Percentiles rank a stretch among this genome's conserved stretches.
Conservation (phyloP, 352 stramenopile genomes). For the Pythium sp. region DNA sequence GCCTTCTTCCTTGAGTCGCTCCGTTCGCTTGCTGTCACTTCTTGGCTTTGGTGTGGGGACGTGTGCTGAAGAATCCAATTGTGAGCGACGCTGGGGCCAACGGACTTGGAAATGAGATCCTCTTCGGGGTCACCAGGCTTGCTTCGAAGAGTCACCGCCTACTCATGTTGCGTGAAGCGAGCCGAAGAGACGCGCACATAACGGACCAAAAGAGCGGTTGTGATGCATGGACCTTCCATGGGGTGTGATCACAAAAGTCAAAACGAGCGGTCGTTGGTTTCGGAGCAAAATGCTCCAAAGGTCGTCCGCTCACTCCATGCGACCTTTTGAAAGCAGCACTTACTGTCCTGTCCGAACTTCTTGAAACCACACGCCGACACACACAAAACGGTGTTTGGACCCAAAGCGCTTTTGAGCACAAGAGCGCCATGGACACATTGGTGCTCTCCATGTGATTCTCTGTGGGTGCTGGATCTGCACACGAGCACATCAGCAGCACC, state of each 20-base stretch:
- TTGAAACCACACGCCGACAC: neutral
- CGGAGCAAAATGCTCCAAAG: neutral
- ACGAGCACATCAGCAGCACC: neutral
- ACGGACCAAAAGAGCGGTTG: neutral
- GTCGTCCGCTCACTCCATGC: neutral
- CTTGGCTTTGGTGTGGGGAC: neutral
- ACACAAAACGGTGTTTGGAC: neutral
- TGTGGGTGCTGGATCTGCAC: neutral
- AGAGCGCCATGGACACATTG: neutral
- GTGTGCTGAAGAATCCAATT: conserved; percentile 16
- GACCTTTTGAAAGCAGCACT: neutral
- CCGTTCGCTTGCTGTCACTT: neutral
- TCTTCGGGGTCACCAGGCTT: neutral
- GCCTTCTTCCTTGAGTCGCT: neutral
- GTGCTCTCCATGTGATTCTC: neutral
- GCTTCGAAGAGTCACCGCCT: conserved; percentile 5
- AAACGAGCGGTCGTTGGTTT: conserved; percentile 4
- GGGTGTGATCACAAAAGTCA: neutral
- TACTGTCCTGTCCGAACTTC: neutral
- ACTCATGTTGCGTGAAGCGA: neutral
- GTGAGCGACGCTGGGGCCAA: conserved; percentile 9
- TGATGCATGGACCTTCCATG: neutral
- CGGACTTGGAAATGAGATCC: neutral
- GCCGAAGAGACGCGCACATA: neutral
- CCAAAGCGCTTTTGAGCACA: neutral